Evolutionary conservation across 2,329 filamentous ascomycete species (phyloP).

Genomic region (Epichloe amarillans): DNA sequence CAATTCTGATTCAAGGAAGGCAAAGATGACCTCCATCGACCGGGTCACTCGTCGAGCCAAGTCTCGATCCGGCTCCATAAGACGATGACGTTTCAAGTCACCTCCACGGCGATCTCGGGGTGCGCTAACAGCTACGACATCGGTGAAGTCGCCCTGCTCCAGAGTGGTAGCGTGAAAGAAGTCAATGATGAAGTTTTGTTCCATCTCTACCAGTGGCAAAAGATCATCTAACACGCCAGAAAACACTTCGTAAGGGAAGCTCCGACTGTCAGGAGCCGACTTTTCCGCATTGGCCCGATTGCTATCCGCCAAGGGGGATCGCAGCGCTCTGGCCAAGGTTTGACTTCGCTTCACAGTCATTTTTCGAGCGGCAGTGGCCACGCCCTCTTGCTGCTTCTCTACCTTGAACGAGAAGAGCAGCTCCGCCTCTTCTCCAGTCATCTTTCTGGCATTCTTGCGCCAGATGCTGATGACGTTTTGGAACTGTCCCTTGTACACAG

Average conservation of each 20-base stretch:
- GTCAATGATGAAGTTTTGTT: conserved; percentile 95
- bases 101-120: conserved; percentile 58
- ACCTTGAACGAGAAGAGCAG: conserved; percentile 73
- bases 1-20: conserved; percentile 67
- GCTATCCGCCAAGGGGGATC: conserved; percentile 51
- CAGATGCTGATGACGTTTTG: conserved; percentile 63
- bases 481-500: conserved; percentile 73
- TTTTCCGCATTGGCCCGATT: conserved; percentile 40
- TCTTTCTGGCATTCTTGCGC: conserved; percentile 66
- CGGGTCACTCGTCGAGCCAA: conserved; percentile 75
- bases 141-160: conserved; percentile 69
- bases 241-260: conserved; percentile 72
- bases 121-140: conserved; percentile 52
- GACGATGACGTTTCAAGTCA: conserved; percentile 59
- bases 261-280: conserved; percentile 44
- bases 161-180: conserved; percentile 92
- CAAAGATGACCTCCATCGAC: conserved; percentile 80
- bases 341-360: conserved; percentile 90
- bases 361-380: conserved; percentile 68
- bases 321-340: conserved; percentile 62
- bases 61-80: conserved; percentile 79
- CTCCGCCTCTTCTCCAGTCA: conserved; percentile 64
- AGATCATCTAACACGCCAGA: conserved; percentile 68
- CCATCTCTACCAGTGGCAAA: conserved; percentile 70
- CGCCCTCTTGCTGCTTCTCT: conserved; percentile 75